Evolutionary conservation across 2,329 filamentous ascomycete species (phyloP).

Genomic region (Chaetomium globosum): DNA sequence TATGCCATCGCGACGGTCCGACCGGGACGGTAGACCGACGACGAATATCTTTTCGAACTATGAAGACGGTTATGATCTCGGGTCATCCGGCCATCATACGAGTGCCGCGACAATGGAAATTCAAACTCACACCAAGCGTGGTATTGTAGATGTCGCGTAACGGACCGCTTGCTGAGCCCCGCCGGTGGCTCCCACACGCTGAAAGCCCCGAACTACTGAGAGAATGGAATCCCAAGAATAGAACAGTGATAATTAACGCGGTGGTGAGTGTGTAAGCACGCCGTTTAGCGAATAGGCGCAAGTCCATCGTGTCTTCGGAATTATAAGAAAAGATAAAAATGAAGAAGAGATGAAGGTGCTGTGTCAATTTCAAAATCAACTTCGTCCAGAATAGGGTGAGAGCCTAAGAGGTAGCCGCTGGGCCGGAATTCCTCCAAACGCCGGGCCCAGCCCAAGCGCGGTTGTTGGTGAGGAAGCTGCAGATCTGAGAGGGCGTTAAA

Average conservation of each 20-base stretch:
- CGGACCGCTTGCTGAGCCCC: no score
- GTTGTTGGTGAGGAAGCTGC: neutral
- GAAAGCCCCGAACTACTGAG: neutral
- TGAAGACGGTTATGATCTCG: constrained; percentile 27
- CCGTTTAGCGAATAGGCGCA: neutral
- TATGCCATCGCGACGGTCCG: constrained; percentile 53
- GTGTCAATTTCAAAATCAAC: neutral
- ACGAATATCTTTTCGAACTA: constrained; percentile 55
- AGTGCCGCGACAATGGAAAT: neutral
- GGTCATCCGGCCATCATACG: neutral
- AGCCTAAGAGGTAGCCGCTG: neutral
- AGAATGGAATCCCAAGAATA: neutral
- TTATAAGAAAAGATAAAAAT: neutral
- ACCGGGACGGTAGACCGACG: constrained; percentile 51
- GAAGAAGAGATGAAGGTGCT: neutral
- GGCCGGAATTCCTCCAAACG: neutral
- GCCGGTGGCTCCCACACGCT: neutral
- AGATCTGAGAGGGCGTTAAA: neutral
- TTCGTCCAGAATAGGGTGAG: neutral
- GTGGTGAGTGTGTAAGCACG: neutral
- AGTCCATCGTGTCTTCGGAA: neutral
- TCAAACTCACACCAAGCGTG: constrained; percentile 17
- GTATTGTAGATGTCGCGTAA: constrained; percentile 16
- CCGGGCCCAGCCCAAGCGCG: neutral
- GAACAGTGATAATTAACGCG: neutral